Evolutionary conservation across 2,329 filamentous ascomycete species (phyloP), one percentile per base, ranked within the genome.

Genomic region (Magnaporthiopsis rhizophila): DNA sequence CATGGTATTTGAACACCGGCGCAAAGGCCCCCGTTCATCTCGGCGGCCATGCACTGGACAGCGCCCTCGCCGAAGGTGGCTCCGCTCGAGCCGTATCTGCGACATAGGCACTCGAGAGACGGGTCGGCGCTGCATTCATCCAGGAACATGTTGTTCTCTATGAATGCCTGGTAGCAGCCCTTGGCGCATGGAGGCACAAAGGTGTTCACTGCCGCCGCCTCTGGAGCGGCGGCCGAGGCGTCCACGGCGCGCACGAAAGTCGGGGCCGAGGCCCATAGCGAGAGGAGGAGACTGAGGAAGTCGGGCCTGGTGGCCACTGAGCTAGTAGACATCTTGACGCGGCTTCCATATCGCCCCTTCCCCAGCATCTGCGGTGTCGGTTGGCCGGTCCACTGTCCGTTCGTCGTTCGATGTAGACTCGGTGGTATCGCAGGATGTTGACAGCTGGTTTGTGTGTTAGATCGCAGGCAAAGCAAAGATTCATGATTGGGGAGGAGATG

Each of bases 51-150:
- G 73, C 89, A 92, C 70, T 88, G 83, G 67, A 91, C 75, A 5
- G 86, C 87, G 13, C 82, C 89, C 75, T 92, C 89, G n/a, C 88
- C 89, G 61, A 91, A 71, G 1, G 89, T 91, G 69, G 86, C 88
- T 12, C 86, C 87, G 36, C 82, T 82, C 15, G 73, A 75, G 11
- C 87, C 87, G 45, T 79, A 78, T 65, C 80, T 79, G 53, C 81
- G 80, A 73, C 89, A 92, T 8, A 92, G 78, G 68, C 87, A 91
- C 69, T 80, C 75, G 68, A 91, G 72, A 32, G 86, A 80, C 13
- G 81, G 78, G 18, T 76, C 75, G 45, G 74, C 71, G 36, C 79
- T 78, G 70, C 87, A 89, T 61, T 73, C 71, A 62, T 73, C 74
- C 26, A 72, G 69, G 50, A 80, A 79, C 71, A 85, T 90, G 72